Evolutionary conservation across 305 asterid species (phyloP).

Genomic region (Fraxinus floribunda): DNA sequence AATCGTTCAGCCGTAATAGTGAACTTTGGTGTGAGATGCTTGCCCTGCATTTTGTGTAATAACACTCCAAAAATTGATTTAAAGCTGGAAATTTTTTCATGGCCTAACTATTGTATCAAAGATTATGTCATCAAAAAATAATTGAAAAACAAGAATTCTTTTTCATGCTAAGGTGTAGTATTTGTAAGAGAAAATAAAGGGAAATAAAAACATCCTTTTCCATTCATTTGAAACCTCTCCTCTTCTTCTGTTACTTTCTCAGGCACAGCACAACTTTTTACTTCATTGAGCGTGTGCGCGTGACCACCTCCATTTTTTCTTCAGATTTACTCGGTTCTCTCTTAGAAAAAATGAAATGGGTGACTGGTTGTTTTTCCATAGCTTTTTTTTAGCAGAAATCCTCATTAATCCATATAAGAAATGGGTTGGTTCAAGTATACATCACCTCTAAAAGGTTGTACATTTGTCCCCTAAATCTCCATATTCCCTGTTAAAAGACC

Average conservation of each 20-base stretch:
- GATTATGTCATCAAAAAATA: neutral
- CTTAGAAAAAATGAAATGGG: constrained; percentile 28
- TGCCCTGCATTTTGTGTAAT: too few species aligned
- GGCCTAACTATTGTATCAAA: too few species aligned
- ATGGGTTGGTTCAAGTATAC: constrained; percentile 20
- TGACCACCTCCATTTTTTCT: constrained; percentile 18
- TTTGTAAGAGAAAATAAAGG: constrained; percentile 14
- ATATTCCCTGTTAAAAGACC: constrained; percentile 24
- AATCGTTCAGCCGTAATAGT: too few species aligned
- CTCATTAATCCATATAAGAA: constrained; percentile 23
- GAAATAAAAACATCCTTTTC: constrained; percentile 19
- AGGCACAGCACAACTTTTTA: constrained; percentile 21
- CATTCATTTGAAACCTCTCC: constrained; percentile 12
- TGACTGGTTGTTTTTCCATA: constrained; percentile 33
- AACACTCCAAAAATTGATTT: too few species aligned
- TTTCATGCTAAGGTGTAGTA: constrained; percentile 6
- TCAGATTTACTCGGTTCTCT: constrained; percentile 10
- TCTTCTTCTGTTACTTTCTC: constrained; percentile 24
- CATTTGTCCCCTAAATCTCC: constrained; percentile 23
- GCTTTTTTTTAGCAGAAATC: constrained; percentile 24
- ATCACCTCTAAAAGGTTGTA: constrained; percentile 26
- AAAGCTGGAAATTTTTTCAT: too few species aligned
- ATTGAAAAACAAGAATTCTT: constrained; percentile 17
- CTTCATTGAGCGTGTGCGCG: constrained; percentile 2
- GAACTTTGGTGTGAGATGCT: too few species aligned